Conservation (phyloP, 2,329 filamentous ascomycete species). For the Grosmannia huntii region DNA sequence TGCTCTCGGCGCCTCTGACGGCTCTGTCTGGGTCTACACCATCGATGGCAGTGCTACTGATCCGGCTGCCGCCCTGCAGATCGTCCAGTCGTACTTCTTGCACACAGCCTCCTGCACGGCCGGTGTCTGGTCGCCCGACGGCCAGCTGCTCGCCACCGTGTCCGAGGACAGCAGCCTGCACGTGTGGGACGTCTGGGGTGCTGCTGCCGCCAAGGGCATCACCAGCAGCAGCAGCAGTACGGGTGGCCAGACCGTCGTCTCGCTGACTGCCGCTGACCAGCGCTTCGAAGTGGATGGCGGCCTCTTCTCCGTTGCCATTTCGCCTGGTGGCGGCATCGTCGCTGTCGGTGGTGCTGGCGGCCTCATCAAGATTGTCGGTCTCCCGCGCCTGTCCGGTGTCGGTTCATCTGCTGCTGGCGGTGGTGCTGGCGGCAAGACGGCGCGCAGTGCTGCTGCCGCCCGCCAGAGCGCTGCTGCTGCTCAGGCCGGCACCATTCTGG, state of each 20-base stretch:
- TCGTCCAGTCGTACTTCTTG: constrained; percentile 84
- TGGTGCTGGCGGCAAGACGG: too few relatives aligned
- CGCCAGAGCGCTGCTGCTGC: constrained; percentile 7
- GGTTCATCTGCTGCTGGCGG: too few relatives aligned
- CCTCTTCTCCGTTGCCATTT: constrained; percentile 74
- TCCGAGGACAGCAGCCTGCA: constrained; percentile 80
- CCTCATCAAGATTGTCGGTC: constrained; percentile 68
- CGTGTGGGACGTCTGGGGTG: constrained; percentile 85
- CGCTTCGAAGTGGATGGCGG: constrained; percentile 87
- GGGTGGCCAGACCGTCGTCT: constrained; percentile 51
- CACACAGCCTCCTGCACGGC: constrained; percentile 81
- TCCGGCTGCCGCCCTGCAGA: constrained; percentile 49
- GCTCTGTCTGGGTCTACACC: constrained; percentile 92
- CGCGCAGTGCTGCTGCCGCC: constrained; percentile 3
- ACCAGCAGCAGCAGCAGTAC: constrained; percentile 13
- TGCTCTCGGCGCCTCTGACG: constrained; percentile 79
- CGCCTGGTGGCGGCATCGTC: constrained; percentile 65
- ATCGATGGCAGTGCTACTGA: constrained; percentile 49
- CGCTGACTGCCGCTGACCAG: constrained; percentile 69
- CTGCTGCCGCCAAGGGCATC: constrained; percentile 47
- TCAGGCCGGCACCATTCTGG: constrained; percentile 52
- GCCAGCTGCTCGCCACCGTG: constrained; percentile 74
- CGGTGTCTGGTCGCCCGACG: constrained; percentile 82
- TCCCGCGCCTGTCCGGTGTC: constrained; percentile 47
- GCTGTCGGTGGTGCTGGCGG: constrained; percentile 83